phyloP scores from a whole-genome alignment of 371 early-diverging fungal species.

The Apophysomyces elegans region DNA sequence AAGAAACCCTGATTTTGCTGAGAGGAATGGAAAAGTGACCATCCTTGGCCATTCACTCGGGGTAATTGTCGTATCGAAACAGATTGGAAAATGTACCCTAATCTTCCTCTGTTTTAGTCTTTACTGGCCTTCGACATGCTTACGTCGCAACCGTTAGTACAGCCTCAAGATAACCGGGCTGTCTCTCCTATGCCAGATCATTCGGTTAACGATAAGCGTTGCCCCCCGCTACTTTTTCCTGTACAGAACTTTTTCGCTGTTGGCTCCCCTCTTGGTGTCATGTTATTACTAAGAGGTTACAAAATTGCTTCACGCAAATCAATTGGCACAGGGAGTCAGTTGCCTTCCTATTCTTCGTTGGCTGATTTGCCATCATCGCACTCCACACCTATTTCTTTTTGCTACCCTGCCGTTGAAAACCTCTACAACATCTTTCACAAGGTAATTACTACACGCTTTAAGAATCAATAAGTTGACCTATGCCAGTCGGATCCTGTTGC shows the following conservation, averaged over 20 bases:
- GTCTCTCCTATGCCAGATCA: conserved; percentile 6
- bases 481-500: conserved; percentile 59
- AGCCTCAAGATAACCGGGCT: conserved; percentile 20
- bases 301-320: conserved; percentile 58
- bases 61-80: conserved; percentile 25
- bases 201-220: conserved; percentile 19
- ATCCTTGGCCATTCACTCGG: conserved; percentile 86
- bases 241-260: conserved; percentile 68
- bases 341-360: conserved; percentile 12
- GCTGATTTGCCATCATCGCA: conserved; percentile 15
- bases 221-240: conserved; percentile 35
- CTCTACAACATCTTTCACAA: conserved; percentile 85
- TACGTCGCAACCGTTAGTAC: conserved; percentile 61
- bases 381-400: conserved; percentile 40
- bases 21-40: conserved; percentile 71
- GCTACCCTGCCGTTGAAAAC: conserved; percentile 69
- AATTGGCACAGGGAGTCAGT: conserved; percentile 1
- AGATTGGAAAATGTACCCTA: not conserved
- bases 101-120: conserved; percentile 32
- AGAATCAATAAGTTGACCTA: not conserved
- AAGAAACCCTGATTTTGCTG: conserved; percentile 75
- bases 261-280: conserved; percentile 81
- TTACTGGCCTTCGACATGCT: conserved; percentile 83
- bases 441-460: conserved; percentile 18
- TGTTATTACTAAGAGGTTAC: conserved; percentile 73